phyloP scores from a whole-genome alignment of 306 rosid genomes.

The Castanea mollissima region DNA sequence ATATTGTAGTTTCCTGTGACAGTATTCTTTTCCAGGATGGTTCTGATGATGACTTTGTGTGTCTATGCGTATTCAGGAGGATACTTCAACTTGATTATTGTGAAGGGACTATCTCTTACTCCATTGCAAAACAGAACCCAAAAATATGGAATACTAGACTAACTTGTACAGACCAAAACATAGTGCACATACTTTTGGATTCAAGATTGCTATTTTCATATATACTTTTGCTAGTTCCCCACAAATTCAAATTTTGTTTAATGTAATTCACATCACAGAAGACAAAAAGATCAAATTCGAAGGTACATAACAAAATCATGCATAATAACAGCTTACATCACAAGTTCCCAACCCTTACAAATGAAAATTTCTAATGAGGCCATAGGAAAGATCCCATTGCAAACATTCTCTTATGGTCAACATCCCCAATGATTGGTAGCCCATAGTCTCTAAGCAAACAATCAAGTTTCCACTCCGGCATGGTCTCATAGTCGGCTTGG shows the following conservation, averaged over 20 bases:
- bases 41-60: not conserved
- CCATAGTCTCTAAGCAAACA: conserved; percentile 64
- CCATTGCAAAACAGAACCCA: conserved; percentile 47
- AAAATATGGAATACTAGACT: conserved; percentile 42
- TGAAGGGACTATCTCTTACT: conserved; percentile 76
- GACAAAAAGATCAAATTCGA: not conserved
- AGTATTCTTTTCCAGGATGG: not conserved
- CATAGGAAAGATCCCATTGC: conserved; percentile 68
- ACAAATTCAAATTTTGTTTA: no score
- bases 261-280: no score
- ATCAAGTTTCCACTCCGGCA: conserved; percentile 71
- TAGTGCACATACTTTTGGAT: no score
- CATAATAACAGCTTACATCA: no score
- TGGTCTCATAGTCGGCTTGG: conserved; percentile 51
- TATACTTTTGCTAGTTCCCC: no score
- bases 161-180: not conserved
- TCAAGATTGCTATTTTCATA: no score
- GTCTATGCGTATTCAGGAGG: conserved; percentile 60
- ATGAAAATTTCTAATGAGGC: conserved; percentile 19
- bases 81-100: conserved; percentile 83
- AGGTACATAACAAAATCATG: not conserved
- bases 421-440: conserved; percentile 45
- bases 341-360: not conserved
- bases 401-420: conserved; percentile 48
- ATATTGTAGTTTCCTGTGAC: conserved; percentile 56